phyloP scores from a whole-genome alignment of 1,284 basidiomycete genomes.

The Heterobasidion occidentale region DNA sequence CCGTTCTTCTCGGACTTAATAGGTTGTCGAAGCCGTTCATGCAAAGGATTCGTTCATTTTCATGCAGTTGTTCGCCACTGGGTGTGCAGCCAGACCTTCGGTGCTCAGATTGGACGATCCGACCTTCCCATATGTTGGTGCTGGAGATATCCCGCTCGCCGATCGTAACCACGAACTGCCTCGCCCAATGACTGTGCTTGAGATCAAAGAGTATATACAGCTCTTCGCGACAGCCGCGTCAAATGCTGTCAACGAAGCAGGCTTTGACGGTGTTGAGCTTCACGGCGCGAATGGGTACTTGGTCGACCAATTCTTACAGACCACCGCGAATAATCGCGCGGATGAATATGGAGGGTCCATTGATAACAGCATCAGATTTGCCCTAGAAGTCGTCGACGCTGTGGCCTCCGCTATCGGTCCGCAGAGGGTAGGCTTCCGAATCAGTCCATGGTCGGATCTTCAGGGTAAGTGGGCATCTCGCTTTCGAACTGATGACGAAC shows the following conservation, averaged over 20 bases:
- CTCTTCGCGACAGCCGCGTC: conserved; percentile 16
- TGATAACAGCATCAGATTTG: conserved; percentile 45
- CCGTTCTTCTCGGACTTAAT: not conserved
- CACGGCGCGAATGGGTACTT: conserved; percentile 35
- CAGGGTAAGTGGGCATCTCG: conserved; percentile 12
- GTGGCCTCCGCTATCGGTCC: conserved; percentile 19
- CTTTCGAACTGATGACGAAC: not conserved
- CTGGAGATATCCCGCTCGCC: conserved; percentile 36
- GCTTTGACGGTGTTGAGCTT: conserved; percentile 30
- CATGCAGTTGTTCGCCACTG: conserved; percentile 39
- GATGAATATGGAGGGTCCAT: conserved; percentile 54
- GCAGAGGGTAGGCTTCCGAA: conserved; percentile 29
- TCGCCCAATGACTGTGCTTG: conserved; percentile 15
- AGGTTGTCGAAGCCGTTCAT: conserved; percentile 31
- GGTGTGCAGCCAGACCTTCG: conserved; percentile 24
- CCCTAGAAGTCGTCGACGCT: conserved; percentile 32
- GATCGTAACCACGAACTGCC: conserved; percentile 17
- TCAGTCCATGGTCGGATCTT: conserved; percentile 30
- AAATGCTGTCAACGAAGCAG: conserved; percentile 17
- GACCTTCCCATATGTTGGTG: conserved; percentile 27
- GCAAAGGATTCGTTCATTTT: conserved; percentile 29
- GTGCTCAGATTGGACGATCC: conserved; percentile 21
- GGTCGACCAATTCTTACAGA: conserved; percentile 31
- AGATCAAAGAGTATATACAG: conserved; percentile 19
- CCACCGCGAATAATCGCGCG: conserved; percentile 40